Evolutionary conservation across 331 rosid genomes (phyloP).

Genomic region (Rosa hybrid): DNA sequence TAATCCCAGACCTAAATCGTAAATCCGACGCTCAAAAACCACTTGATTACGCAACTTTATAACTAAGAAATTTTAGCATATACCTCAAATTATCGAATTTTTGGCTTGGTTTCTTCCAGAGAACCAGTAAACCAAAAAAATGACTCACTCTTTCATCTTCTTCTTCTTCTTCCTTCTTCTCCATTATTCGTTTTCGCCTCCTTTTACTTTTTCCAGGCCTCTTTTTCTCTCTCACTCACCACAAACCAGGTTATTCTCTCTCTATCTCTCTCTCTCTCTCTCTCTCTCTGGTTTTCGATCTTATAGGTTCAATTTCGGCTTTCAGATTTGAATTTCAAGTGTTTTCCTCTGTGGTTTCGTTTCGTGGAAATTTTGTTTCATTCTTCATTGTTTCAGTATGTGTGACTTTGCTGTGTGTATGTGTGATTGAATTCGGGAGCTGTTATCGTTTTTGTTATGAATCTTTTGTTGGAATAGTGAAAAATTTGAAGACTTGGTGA

Average conservation of each 20-base stretch:
- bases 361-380: neutral
- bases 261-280: neutral
- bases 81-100: neutral
- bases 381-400: neutral
- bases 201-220: constrained; percentile 3
- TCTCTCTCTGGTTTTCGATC: neutral
- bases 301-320: neutral
- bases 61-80: neutral
- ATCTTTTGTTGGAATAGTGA: constrained; percentile 1
- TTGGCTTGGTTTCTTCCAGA: neutral
- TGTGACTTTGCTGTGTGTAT: neutral
- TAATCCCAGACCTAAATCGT: neutral
- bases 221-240: constrained; percentile 5
- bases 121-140: constrained; percentile 19
- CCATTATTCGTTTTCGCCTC: constrained; percentile 31
- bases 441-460: neutral
- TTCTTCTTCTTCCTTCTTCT: constrained; percentile 10
- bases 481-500: neutral
- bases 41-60: neutral
- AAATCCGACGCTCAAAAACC: neutral
- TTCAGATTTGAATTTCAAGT: constrained; percentile 28
- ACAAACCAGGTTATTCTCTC: constrained; percentile 12
- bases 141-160: neutral
- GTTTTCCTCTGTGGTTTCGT: constrained; percentile 6
- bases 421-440: neutral